A percentile compares a stretch with the other conserved stretches of the same genome.
Conservation (phyloP, 345 rosid genomes). For the Carallia brachiata region DNA sequence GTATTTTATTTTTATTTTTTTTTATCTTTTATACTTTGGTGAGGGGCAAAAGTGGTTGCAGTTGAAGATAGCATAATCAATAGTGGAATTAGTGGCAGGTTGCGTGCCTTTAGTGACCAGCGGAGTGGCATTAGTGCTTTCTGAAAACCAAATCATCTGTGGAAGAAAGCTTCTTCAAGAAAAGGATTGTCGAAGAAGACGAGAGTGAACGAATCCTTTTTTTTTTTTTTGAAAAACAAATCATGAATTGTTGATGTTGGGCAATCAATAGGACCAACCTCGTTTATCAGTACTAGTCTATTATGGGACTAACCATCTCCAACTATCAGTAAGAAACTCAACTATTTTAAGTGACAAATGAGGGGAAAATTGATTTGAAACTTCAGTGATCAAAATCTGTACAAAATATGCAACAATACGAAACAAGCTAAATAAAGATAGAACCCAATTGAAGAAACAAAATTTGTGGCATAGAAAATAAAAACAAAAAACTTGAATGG, state of each 20-base stretch:
- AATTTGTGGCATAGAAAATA: too few species aligned
- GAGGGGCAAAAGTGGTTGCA: too few species aligned
- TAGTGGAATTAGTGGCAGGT: neutral
- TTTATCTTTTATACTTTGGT: too few species aligned
- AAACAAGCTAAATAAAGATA: too few species aligned
- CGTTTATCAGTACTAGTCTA: neutral
- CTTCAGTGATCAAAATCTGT: too few species aligned
- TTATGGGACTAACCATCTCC: neutral
- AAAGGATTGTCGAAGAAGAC: constrained; percentile 19
- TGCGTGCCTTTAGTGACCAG: neutral
- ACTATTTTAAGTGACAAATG: neutral
- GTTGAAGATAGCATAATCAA: too few species aligned
- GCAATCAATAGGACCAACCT: constrained; percentile 2
- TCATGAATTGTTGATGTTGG: constrained; percentile 2
- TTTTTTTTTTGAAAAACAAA: neutral
- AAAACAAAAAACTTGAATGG: too few species aligned
- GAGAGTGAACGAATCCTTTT: neutral
- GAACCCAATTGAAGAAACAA: too few species aligned
- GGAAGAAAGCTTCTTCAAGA: constrained; percentile 14
- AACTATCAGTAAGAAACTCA: neutral
- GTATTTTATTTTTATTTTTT: too few species aligned
- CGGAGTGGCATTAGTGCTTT: neutral
- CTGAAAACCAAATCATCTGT: neutral
- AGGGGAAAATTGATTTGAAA: neutral
- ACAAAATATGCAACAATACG: too few species aligned